Evolutionary conservation across 352 stramenopile species (phyloP).

Genomic region (Phytophthora ramorum): DNA sequence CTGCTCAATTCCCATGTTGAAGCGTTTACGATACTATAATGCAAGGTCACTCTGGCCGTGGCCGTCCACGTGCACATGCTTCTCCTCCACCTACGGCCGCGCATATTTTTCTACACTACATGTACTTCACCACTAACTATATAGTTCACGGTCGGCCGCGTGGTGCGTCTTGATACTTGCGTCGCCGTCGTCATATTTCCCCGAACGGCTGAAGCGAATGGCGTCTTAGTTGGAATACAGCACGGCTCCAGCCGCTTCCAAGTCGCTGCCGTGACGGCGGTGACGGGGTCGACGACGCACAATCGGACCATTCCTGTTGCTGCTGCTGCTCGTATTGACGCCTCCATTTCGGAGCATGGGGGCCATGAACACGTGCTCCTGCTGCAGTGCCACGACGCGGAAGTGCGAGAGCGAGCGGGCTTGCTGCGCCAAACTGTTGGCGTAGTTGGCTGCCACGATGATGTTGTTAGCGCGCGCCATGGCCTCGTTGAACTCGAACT

Average conservation of each 20-base stretch:
- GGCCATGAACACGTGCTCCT: slow-evolving; percentile 59
- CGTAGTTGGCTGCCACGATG: slow-evolving; percentile 66
- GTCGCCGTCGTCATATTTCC: slow-evolving; percentile 32
- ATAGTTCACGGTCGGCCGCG: slow-evolving; percentile 31
- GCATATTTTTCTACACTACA: slow-evolving; percentile 39
- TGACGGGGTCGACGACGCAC: slow-evolving; percentile 40
- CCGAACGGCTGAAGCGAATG: slow-evolving; percentile 20
- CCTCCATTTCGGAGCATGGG: slow-evolving; percentile 28
- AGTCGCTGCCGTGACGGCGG: slow-evolving; percentile 27
- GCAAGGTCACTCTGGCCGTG: slow-evolving; percentile 25
- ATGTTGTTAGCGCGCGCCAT: slow-evolving; percentile 61
- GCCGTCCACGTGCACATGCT: slow-evolving; percentile 22
- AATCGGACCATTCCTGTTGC: slow-evolving; percentile 22
- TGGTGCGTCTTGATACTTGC: slow-evolving; percentile 5
- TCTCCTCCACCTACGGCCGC: slow-evolving; percentile 15
- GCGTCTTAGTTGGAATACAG: slow-evolving; percentile 37
- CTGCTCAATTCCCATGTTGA: slow-evolving; percentile 41
- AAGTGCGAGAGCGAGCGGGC: slow-evolving; percentile 72
- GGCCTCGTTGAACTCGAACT: slow-evolving; percentile 55
- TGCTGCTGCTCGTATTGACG: slow-evolving; percentile 41
- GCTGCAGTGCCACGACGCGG: slow-evolving; percentile 68
- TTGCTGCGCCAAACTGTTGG: slow-evolving; percentile 76
- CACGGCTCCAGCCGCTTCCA: slow-evolving; percentile 26
- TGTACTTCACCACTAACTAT: slow-evolving; percentile 29
- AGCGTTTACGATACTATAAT: slow-evolving; percentile 33